Base-by-base conservation (phyloP, 148 eudicot species). In the Euryodendron excelsum region DNA sequence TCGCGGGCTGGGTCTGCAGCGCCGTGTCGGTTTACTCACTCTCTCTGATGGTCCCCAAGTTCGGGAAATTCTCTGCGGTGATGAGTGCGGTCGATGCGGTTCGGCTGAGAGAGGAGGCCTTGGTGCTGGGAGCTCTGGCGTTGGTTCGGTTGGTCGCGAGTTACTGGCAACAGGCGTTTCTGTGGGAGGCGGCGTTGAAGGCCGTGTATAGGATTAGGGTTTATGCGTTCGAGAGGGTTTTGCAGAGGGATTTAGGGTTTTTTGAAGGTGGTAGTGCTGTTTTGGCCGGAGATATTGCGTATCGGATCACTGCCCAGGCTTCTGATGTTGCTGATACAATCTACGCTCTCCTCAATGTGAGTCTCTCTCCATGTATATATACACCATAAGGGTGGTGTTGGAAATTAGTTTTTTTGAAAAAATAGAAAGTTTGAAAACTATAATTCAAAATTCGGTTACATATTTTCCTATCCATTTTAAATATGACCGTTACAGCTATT, bases 281-380 rank as follows among this genome's bases (percentile, higher is more conserved):
- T 79, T 73, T 79, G 0, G 73, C 89, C 34, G 97, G 93, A 3
- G 98, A 96, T 78, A 77, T 96, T 23, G 93, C 99, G 3, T 91
- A 96, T 76, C 79, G 99, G 83, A 89, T 96, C 58, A 88, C 94
- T 27, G 91, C 97, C 3, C 98, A 96, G 84, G 97, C 93, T 47
- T 63, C 85, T 25, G 98, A 91, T 81, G 87, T 93, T 44, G 91
- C 92, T 69, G 97, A 93, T 75, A 96, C 98, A 2, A 77, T 96
- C 23, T 89, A 89, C 41, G 88, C 94, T 72, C 84, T 93, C 27
- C 83, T 96, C 59, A 90, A 96, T 87, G 99, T 93, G 77, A 80
- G 91, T 78, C 23, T 66, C 15, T 28, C 52, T 48, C 15, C 15
- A 1, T 39, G n/a, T 39, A 39, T 39, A 39, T 7, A 2, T 39